Base-by-base conservation (phyloP, 257 asterid genomes). In the Ilex asprella region DNA sequence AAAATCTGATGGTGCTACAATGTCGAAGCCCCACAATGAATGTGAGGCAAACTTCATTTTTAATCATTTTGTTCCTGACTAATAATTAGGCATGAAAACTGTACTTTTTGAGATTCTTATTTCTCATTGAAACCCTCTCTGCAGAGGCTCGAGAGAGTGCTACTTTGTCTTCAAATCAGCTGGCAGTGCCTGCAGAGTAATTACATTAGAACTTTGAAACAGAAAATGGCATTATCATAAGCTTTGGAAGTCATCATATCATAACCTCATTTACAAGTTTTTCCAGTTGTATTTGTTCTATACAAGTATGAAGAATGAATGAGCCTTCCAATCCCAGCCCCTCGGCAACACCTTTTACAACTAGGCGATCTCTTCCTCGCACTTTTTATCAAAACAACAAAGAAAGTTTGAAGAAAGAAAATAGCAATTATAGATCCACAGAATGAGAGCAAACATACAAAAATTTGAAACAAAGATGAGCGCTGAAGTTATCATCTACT, bases 251-350 rank as follows among this genome's bases (percentile, higher is more conserved):
- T 10, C 43, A 44, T 70, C 89, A 67, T 86, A 93, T 97, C 99
- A 87, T 90, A 70, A 93, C 87, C 55, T 93, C 99, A 56, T 84
- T 77, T 43, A 93, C 92, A 66, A 93, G 95, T 75, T 93, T 90
- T 81, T 93, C 99, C 73, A 93, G 71, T 75, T 93, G 99, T 65
- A 93, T 93, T 78, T 93, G 97, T 80, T 93, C 96, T 49, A 93
- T 93, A 62, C 87, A 90, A 63, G 99, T 93, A 39, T 88, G 88
- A 0, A 97, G 94, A 66, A 83, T 75, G 61, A 84, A 93, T 65
- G 99, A 84, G 54, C 95, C 96, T 54, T 86, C 96, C 83, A 90
- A 63, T 21, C 85, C 96, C 67, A 93, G 89, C 76, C 86, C 85
- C 51, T 87, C 93, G 6, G 95, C 97, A 52, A 86, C 78, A 61